These are phyloP conservation scores for Proliferodiscus dingleyae DNA, from an alignment of 2,329 filamentous ascomycete species.

Conservation along the genomic window DNA sequence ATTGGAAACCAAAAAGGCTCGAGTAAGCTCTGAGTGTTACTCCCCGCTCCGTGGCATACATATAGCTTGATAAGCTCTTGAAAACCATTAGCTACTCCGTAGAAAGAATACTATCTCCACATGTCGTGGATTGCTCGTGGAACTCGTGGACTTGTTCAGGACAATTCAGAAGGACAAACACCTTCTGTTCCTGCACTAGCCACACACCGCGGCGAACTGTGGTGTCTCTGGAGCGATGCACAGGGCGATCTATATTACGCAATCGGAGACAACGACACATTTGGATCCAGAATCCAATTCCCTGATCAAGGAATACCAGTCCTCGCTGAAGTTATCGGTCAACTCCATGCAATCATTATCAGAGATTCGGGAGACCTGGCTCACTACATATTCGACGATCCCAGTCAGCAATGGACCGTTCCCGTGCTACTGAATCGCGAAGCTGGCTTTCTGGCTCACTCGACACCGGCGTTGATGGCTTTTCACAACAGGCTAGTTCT, in stretches of 20 bases:
- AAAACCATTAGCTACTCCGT: too few species aligned
- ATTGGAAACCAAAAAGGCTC: too few species aligned
- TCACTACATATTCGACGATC: conserved; percentile 33
- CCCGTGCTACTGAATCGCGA: conserved; percentile 23
- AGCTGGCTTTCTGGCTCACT: conserved; percentile 23
- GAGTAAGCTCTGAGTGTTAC: too few species aligned
- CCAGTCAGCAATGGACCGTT: conserved; percentile 25
- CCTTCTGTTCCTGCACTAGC: conserved; percentile 32
- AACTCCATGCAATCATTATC: conserved; percentile 32
- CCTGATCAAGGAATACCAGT: conserved; percentile 32
- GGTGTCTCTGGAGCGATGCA: conserved; percentile 33
- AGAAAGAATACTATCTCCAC: too few species aligned
- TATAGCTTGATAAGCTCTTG: too few species aligned
- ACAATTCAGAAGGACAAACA: conserved; percentile 28
- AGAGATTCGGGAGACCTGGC: conserved; percentile 27
- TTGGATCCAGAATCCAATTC: conserved; percentile 27
- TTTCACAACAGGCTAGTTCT: conserved; percentile 35
- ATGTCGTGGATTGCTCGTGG: conserved; percentile 33
- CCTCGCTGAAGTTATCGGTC: conserved; percentile 32
- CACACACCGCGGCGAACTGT: conserved; percentile 33
- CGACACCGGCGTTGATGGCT: conserved; percentile 30
- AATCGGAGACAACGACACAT: conserved; percentile 28
- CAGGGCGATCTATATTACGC: conserved; percentile 32
- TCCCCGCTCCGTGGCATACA: too few species aligned
- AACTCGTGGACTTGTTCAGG: conserved; percentile 27